A percentile compares a stretch with the other conserved stretches of the same genome.
Conservation (phyloP, 345 rosid genomes). For the Turritis glabra region DNA sequence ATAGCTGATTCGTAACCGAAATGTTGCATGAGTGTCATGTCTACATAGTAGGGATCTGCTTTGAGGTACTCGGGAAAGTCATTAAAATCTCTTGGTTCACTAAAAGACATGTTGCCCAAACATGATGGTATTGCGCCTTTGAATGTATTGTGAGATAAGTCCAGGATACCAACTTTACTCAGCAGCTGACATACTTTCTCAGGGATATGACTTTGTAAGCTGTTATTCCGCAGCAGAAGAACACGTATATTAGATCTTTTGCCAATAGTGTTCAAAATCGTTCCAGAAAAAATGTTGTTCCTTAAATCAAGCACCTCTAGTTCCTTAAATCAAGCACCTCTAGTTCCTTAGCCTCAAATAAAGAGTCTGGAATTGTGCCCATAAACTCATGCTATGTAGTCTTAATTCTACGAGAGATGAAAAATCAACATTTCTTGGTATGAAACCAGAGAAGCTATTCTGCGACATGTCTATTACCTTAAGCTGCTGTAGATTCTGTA, state of each 20-base stretch:
- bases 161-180: constrained; percentile 12
- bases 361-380: constrained; percentile 44
- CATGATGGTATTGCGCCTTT: constrained; percentile 22
- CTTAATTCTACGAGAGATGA: neutral
- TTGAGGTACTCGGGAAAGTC: neutral
- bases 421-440: constrained; percentile 66
- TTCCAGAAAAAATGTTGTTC: constrained; percentile 50
- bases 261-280: constrained; percentile 47
- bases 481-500: constrained; percentile 54
- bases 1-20: neutral
- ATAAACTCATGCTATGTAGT: constrained; percentile 38
- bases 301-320: constrained; percentile 59
- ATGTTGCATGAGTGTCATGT: neutral
- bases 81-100: neutral
- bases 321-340: too few species aligned
- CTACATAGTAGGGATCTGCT: too few species aligned
- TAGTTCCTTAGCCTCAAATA: constrained; percentile 51
- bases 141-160: constrained; percentile 29
- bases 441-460: constrained; percentile 53
- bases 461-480: constrained; percentile 55
- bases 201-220: constrained; percentile 48
- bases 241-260: constrained; percentile 52
- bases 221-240: constrained; percentile 65
- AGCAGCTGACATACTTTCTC: constrained; percentile 31
- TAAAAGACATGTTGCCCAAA: constrained; percentile 18